Evolutionary conservation across 192 early-diverging fungal genomes (phyloP).

Genomic region (Funneliformis mosseae): DNA sequence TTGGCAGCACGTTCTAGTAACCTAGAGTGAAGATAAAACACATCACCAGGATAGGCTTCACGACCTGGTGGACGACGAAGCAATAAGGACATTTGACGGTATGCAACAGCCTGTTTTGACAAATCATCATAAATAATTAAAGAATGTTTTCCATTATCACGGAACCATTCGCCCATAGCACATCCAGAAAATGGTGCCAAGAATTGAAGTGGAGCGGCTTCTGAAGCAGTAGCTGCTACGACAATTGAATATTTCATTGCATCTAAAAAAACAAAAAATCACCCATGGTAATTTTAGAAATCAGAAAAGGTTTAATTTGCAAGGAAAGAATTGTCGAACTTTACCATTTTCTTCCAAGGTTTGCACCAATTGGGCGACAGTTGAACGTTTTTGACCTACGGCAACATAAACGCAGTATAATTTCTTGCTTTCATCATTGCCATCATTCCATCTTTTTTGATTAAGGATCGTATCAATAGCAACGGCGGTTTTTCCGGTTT

Average conservation of each 20-base stretch:
- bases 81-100: constrained; percentile 99
- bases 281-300: background rate
- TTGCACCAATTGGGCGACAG: constrained; percentile 98
- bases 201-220: constrained; percentile 98
- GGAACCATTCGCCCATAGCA: constrained; percentile 99
- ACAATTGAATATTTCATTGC: constrained; percentile 98
- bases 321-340: background rate
- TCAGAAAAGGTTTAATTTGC: background rate
- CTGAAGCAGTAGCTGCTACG: constrained; percentile 98
- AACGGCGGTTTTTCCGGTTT: constrained; percentile 99
- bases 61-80: constrained; percentile 99
- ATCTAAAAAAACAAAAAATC: constrained; percentile 51
- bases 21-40: constrained; percentile 99
- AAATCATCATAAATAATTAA: constrained; percentile 99
- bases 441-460: constrained; percentile 99
- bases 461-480: constrained; percentile 99
- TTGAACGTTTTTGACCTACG: constrained; percentile 99
- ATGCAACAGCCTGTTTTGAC: constrained; percentile 99
- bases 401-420: constrained; percentile 99
- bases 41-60: constrained; percentile 99
- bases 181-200: constrained; percentile 98
- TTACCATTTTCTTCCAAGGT: constrained; percentile 88
- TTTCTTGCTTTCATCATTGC: constrained; percentile 95
- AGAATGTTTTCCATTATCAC: constrained; percentile 98
- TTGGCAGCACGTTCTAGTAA: constrained; percentile 99